These are phyloP conservation scores for Stemphylium lycopersici DNA, from an alignment of 2,329 filamentous ascomycete species.

Conservation along the genomic window DNA sequence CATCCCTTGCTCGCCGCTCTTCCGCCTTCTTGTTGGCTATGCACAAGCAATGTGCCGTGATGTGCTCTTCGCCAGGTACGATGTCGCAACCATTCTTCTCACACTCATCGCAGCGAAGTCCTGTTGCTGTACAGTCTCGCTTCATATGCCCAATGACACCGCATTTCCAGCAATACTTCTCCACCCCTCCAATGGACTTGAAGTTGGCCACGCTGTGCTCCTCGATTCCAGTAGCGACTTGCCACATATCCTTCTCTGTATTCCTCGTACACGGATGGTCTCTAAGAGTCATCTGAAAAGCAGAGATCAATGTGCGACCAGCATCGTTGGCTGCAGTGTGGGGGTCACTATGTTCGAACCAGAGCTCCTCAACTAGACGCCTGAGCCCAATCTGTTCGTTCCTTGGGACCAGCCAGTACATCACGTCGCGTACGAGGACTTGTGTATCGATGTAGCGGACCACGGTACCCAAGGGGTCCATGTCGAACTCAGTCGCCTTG, in stretches of 20 bases:
- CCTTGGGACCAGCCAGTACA: not conserved
- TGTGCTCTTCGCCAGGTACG: constrained; percentile 4
- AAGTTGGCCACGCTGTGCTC: constrained; percentile 10
- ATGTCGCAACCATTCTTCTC: not conserved
- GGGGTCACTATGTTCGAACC: constrained; percentile 23
- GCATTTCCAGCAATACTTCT: constrained; percentile 20
- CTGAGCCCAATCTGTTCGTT: constrained; percentile 19
- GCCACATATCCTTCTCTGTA: not conserved
- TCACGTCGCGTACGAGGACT: constrained; percentile 16
- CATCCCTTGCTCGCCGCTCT: constrained; percentile 1
- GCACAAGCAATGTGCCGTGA: constrained; percentile 12
- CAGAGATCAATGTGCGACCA: constrained; percentile 31
- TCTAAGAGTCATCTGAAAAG: constrained; percentile 22
- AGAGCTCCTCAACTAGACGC: constrained; percentile 9
- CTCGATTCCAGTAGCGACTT: constrained; percentile 15
- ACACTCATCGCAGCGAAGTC: constrained; percentile 15
- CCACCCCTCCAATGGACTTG: constrained; percentile 8
- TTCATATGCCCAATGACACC: constrained; percentile 10
- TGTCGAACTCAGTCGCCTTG: constrained; percentile 21
- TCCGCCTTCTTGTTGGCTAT: not conserved
- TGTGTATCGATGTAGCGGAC: constrained; percentile 35
- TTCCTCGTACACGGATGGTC: not conserved
- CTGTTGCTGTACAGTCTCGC: constrained; percentile 1
- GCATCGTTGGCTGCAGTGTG: constrained; percentile 34
- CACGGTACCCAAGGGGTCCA: constrained; percentile 11